Evolutionary conservation across 176 grass and related monocot genomes (phyloP), one percentile per base, ranked within the genome.

Genomic region (Musa troglodytarum): DNA sequence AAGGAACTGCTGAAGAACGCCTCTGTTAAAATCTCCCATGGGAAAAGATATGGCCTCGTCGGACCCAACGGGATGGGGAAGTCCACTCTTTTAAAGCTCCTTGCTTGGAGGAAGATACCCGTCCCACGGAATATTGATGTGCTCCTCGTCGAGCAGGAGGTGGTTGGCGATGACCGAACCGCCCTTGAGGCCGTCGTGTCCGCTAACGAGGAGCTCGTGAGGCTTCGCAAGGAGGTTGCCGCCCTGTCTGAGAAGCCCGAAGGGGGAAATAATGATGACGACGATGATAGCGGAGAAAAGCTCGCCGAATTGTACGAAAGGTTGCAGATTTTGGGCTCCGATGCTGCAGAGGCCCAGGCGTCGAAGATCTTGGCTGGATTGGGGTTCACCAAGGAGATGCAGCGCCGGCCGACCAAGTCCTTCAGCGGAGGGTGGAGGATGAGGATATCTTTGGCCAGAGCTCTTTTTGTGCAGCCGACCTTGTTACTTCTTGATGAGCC

Each of bases 361-460:
- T 91, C 94, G 8, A 98, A 93, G 77, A 98, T 98, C 72, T 82
- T 93, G 8, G 94, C 94, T 0, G 94, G 94, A 54, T 80, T 98
- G 14, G 94, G 94, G 43, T 98, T 98, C 25, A 84, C 81, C 21
- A 92, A 98, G 85, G 78, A 76, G 7, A 98, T 93, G 90, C 94
- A 98, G 85, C 80, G 74, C 1, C 92, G 94, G 49, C 55, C 90
- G 25, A 98, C 90, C 15, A 88, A 77, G 68, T 98, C 90, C 0
- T 98, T 98, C 82, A 98, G 94, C 23, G 94, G 94, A 72, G 94
- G 94, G 2, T 93, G 94, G 94, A 90, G 94, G 84, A 98, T 98
- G 94, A 88, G 94, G 50, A 98, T 98, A 12, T 98, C 94, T 10
- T 86, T 93, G 28, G 94, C 94, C 17, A 86, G 94, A 34, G 94